Base-by-base conservation (phyloP, 139 green algal genomes). In the Parachlorella kessleri region DNA sequence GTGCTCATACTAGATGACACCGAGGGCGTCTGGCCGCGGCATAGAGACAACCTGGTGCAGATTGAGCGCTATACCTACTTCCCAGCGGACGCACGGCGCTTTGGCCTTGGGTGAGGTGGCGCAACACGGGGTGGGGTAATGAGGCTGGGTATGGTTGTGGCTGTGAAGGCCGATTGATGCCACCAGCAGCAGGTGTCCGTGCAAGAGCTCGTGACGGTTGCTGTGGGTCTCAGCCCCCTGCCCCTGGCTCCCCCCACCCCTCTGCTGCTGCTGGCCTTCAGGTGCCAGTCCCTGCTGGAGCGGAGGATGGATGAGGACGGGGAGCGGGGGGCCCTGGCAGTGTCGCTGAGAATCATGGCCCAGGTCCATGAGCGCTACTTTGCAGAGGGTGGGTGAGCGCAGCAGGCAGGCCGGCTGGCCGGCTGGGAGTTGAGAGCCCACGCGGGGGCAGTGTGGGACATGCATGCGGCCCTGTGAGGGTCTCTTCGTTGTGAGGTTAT, bases 1-100 rank as follows among this genome's bases (percentile, higher is more conserved):
- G 88, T 94, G 37, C 66, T 98, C 48, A 96, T 99, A 30, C 66
- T 99, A 69, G 96, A 99, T 78, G 96, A 99, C 91, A 98, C 95
- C 7, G 88, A 91, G 69, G 81, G 86, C 7, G 95, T 98, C 75
- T 98, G 95, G 95, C 91, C 95, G 8, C 65, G 84, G 9, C 92
- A 98, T 81, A 68, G 68, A 1, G 77, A 70, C 53, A 99, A 99
- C 88, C 84, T 99, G 30, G 83, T 99, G 36, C 78, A 87, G 79
- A 78, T 94, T 21, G 89, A 96, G 74, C 85, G 94, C 4, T 99
- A 98, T 88, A 88, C 98, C 70, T 99, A 91, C 86, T 98, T 98
- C 81, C 94, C 91, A 4, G 83, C 83, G 28, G 88, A 78, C 63
- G 83, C 82, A 1, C 38, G n/a, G 5, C 71, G 82, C 66, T 93